Evolutionary conservation across 495 filamentous ascomycete species (phyloP).

Genomic region (Choiromyces venosus): DNA sequence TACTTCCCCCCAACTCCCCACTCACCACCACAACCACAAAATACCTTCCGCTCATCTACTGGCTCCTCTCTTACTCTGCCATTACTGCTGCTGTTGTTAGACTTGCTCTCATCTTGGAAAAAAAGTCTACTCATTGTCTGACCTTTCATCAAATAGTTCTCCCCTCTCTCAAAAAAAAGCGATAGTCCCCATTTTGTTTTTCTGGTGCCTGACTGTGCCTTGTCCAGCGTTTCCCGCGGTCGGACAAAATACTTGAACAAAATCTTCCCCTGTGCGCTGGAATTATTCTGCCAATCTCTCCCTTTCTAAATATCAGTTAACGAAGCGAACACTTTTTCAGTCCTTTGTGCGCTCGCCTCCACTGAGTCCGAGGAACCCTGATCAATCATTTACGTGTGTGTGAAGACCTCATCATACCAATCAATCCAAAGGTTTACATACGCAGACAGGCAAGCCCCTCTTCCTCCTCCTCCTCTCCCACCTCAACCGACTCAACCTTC

Average conservation of each 20-base stretch:
- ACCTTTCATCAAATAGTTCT: neutral
- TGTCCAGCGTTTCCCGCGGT: neutral
- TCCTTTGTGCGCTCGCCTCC: neutral
- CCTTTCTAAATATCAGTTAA: neutral
- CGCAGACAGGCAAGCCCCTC: constrained; percentile 11
- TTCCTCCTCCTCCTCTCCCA: constrained; percentile 23
- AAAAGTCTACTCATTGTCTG: neutral
- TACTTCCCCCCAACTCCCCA: neutral
- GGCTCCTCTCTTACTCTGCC: neutral
- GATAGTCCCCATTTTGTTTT: neutral
- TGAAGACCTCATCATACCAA: neutral
- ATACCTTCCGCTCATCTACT: neutral
- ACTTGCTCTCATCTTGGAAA: neutral
- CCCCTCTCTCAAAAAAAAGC: neutral
- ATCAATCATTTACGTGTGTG: neutral
- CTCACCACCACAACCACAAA: neutral
- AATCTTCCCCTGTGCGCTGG: neutral
- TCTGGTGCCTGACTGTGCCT: neutral
- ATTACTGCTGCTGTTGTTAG: neutral
- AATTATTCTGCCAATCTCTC: neutral
- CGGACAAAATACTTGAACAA: neutral
- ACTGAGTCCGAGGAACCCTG: neutral
- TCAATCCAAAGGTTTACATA: neutral
- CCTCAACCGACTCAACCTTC: constrained; percentile 27
- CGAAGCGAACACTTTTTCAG: neutral